Base-by-base conservation (phyloP, 176 grass and related monocot species). In the Puccinellia tenuiflora region DNA sequence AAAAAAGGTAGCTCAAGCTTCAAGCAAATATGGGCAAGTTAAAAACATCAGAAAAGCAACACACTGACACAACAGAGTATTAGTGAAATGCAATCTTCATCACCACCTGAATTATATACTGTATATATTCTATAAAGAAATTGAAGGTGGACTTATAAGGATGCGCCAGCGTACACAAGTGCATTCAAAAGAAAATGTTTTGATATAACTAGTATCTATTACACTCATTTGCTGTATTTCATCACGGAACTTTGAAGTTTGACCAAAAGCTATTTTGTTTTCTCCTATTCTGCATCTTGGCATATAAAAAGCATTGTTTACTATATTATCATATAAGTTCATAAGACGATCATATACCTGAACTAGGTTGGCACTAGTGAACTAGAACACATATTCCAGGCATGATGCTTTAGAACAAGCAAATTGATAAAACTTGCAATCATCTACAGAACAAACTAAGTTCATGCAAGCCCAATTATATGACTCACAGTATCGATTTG, bases 401-500 rank as follows among this genome's bases (percentile, higher is more conserved):
- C 62, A 64, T 64, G 70, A 75, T 26, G 28, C 56, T 28, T 83
- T 75, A 76, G 56, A 65, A 20, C 30, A 84, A 28, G 5, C 30
- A 75, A 33, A 62, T n/a, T 20, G 29, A 73, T 31, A 75, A 13
- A 83, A 63, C 8, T 24, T 79, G n/a, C 11, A n/a, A 24, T 3
- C 13, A 69, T 69, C 12, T 73, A 64, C 57, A 34, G 21, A 79
- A 45, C 59, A 62, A 83, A 47, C 22, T 63, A 4, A 25, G 43
- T 47, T 85, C 73, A 72, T 46, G 10, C 35, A 68, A 81, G 84
- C 57, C 37, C 26, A 84, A 73, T 7, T 47, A 43, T 89, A 78
- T 79, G 70, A 81, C 92, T 90, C 85, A 95, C 96, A 85, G 61
- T 83, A 90, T 98, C 93, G 74, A 98, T 95, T 93, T 95, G 88